Conservation (phyloP, 1,139 yeast species). For the Geotrichum klebahnii region DNA sequence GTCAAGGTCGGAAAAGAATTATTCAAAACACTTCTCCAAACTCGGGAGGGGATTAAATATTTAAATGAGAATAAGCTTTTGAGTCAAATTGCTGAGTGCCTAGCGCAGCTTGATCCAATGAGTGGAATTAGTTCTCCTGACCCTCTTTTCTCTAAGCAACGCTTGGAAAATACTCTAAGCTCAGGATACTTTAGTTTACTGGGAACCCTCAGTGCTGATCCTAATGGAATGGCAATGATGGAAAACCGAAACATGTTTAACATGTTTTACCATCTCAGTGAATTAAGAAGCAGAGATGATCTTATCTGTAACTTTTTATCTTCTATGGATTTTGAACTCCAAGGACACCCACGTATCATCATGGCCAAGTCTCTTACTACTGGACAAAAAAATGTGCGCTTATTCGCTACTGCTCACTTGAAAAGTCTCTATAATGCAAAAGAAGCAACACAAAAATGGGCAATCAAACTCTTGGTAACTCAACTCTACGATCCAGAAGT, state of each 20-base stretch:
- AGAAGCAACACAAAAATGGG: constrained; percentile 40
- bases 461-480: constrained; percentile 52
- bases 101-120: constrained; percentile 79
- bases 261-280: constrained; percentile 67
- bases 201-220: constrained; percentile 61
- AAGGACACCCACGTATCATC: constrained; percentile 65
- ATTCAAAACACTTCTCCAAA: constrained; percentile 60
- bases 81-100: constrained; percentile 81
- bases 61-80: constrained; percentile 69
- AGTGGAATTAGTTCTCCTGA: constrained; percentile 71
- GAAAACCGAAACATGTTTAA: constrained; percentile 83
- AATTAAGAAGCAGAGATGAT: constrained; percentile 53
- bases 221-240: constrained; percentile 61
- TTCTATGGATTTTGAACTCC: constrained; percentile 57
- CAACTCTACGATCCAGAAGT: constrained; percentile 66
- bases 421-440: constrained; percentile 42
- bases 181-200: constrained; percentile 74
- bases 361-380: constrained; percentile 61
- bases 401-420: constrained; percentile 54
- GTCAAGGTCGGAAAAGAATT: constrained; percentile 70
- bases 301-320: constrained; percentile 56
- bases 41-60: constrained; percentile 62
- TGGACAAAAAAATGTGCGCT: constrained; percentile 51
- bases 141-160: constrained; percentile 61
- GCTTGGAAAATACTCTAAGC: constrained; percentile 62